Conservation (phyloP, 1,139 yeast species). For the Entelexis sorbosivorans region DNA sequence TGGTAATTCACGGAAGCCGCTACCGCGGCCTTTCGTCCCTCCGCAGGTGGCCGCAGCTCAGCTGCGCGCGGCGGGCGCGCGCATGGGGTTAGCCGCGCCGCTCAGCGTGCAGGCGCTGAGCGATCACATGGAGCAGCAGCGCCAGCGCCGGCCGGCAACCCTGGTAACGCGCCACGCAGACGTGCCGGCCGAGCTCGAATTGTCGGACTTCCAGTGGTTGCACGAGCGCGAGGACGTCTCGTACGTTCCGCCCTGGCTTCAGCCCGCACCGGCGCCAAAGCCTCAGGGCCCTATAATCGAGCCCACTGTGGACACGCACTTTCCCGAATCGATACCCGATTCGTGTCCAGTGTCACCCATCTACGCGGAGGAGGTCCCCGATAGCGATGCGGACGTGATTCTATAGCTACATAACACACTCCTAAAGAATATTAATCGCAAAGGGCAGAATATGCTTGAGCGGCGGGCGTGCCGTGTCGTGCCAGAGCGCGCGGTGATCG, state of each 20-base stretch:
- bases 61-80: slow-evolving; percentile 5
- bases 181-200: slow-evolving; percentile 11
- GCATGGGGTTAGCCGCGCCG: neutral
- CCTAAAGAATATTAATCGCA: too few relatives aligned
- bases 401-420: neutral
- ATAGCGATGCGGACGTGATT: slow-evolving; percentile 15
- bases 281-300: neutral
- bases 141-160: neutral
- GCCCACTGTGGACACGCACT: slow-evolving; percentile 12
- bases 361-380: slow-evolving; percentile 17
- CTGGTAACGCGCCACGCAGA: slow-evolving; percentile 6
- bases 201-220: slow-evolving; percentile 17
- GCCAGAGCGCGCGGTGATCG: too few relatives aligned
- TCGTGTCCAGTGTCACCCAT: slow-evolving; percentile 21
- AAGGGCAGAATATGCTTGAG: too few relatives aligned
- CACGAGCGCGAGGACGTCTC: slow-evolving; percentile 15
- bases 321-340: slow-evolving; percentile 14
- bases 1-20: neutral
- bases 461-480: too few relatives aligned
- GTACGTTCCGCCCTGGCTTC: slow-evolving; percentile 20
- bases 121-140: neutral
- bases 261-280: neutral
- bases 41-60: slow-evolving; percentile 5
- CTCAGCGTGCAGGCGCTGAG: neutral
- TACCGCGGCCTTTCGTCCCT: neutral